phyloP scores from a whole-genome alignment of 768 basidiomycete species.

The Podaxis sp. region DNA sequence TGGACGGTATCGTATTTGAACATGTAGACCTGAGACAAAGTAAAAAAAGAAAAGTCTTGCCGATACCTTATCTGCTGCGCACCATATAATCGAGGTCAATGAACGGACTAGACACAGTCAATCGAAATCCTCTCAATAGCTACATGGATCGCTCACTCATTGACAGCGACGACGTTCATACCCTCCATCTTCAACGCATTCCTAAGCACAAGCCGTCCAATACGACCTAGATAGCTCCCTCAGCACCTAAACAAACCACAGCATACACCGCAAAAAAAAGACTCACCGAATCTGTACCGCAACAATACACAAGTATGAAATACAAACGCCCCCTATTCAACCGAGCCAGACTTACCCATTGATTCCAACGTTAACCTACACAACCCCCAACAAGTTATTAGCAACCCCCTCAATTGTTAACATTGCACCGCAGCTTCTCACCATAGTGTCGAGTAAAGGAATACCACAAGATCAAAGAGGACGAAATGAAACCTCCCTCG shows the following conservation, averaged over 20 bases:
- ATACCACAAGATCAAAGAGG: too few relatives aligned
- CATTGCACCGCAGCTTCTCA: too few relatives aligned
- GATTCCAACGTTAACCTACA: conserved; percentile 4
- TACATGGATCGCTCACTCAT: conserved; percentile 62
- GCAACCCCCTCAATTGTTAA: not conserved
- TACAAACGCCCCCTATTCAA: not conserved
- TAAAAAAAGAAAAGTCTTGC: not conserved
- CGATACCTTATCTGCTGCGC: not conserved
- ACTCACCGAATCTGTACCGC: conserved; percentile 61
- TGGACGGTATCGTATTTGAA: conserved; percentile 92
- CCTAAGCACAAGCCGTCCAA: conserved; percentile 92
- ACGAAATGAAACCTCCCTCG: too few relatives aligned
- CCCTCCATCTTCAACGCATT: conserved; percentile 73
- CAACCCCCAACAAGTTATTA: not conserved
- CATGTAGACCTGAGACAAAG: conserved; percentile 72
- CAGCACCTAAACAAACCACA: not conserved
- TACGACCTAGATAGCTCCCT: conserved; percentile 64
- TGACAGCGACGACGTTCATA: conserved; percentile 80
- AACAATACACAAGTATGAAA: not conserved
- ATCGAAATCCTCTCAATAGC: not conserved
- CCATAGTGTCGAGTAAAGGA: too few relatives aligned
- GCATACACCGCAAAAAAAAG: not conserved
- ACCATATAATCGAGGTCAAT: conserved; percentile 94
- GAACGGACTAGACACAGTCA: conserved; percentile 62
- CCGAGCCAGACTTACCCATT: not conserved